A percentile compares a stretch with the other conserved stretches of the same genome.
These are phyloP conservation scores for Gryganskiella cystojenkinii DNA, from an alignment of 192 early-diverging fungal genomes.

Conservation along the genomic window DNA sequence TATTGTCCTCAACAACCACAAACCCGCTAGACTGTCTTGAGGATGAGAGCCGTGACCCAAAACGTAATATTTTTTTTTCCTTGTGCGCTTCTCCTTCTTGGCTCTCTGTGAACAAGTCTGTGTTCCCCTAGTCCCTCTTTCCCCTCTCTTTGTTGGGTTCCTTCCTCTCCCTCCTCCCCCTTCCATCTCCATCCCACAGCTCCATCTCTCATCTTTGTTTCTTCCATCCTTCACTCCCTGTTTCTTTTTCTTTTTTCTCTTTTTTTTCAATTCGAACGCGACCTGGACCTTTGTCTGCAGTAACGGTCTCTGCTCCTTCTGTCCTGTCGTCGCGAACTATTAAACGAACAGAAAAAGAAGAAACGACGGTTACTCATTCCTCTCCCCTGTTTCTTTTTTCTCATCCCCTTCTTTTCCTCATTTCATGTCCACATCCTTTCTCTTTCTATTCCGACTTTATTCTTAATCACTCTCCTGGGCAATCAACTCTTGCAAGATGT, in stretches of 20 bases:
- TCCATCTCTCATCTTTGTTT: not conserved
- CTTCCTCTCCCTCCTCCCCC: not conserved
- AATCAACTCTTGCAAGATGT: not conserved
- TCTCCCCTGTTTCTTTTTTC: no score
- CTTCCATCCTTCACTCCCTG: not conserved
- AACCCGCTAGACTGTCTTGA: no score
- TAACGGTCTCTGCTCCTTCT: no score
- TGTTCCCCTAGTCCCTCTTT: not conserved
- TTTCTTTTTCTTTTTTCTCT: not conserved
- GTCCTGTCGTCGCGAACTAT: no score
- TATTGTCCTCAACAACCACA: no score
- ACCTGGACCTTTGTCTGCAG: not conserved
- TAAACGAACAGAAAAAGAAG: no score
- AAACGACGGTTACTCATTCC: not conserved
- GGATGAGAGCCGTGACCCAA: no score
- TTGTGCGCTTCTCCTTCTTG: not conserved
- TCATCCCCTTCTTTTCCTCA: not conserved
- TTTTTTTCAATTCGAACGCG: not conserved
- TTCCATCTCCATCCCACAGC: not conserved
- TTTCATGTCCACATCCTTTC: not conserved
- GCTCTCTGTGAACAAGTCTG: not conserved
- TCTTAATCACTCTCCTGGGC: not conserved
- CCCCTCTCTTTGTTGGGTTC: not conserved
- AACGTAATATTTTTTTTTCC: no score
- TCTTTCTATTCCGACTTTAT: not conserved